phyloP scores from a whole-genome alignment of 2,329 filamentous ascomycete genomes.

The Davidsoniella virescens region DNA sequence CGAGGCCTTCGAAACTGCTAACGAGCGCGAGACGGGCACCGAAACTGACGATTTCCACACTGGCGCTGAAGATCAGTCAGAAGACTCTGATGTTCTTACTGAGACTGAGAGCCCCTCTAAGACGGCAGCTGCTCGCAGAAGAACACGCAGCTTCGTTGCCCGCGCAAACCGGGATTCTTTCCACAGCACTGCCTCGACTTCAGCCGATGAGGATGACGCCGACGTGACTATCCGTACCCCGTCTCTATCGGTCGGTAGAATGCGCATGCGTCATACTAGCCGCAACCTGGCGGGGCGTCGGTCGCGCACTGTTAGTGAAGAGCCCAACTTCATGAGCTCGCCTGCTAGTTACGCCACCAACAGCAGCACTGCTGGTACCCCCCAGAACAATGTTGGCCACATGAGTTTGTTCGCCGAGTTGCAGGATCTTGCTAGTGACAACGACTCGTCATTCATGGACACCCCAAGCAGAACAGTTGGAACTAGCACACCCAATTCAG shows the following conservation, averaged over 20 bases:
- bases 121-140: slow-evolving; percentile 25
- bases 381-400: slow-evolving; percentile 29
- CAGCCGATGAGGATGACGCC: slow-evolving; percentile 58
- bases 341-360: slow-evolving; percentile 39
- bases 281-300: slow-evolving; percentile 44
- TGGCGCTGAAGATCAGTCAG: slow-evolving; percentile 54
- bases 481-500: slow-evolving; percentile 34
- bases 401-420: slow-evolving; percentile 89
- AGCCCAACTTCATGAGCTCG: slow-evolving; percentile 40
- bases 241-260: slow-evolving; percentile 44
- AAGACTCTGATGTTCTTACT: slow-evolving; percentile 60
- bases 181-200: slow-evolving; percentile 79
- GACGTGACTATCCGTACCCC: slow-evolving; percentile 38
- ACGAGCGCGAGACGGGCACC: slow-evolving; percentile 47
- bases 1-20: slow-evolving; percentile 50
- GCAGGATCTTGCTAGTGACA: slow-evolving; percentile 60
- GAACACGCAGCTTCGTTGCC: slow-evolving; percentile 26
- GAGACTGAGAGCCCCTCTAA: slow-evolving; percentile 58
- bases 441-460: slow-evolving; percentile 48
- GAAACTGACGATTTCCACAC: slow-evolving; percentile 95
- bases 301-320: slow-evolving; percentile 45
- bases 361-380: slow-evolving; percentile 29
- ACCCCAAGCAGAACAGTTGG: slow-evolving; percentile 37
- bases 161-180: slow-evolving; percentile 50
- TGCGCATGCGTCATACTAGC: slow-evolving; percentile 50